Evolutionary conservation across 331 rosid genomes (phyloP), one percentile per base, ranked within the genome.

Genomic region (Dryas integrifolia): DNA sequence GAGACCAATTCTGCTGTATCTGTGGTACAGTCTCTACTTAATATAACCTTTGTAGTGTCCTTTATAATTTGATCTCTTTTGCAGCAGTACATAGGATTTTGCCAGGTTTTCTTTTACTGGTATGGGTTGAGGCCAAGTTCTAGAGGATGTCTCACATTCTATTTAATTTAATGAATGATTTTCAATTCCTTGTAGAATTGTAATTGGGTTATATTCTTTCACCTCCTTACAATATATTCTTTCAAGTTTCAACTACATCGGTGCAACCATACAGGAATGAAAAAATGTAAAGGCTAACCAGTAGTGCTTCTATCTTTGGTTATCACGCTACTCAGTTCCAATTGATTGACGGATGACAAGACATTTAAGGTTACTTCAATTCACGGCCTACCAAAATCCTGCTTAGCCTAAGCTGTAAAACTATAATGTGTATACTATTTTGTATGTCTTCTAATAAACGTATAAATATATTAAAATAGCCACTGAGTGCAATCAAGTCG

Each of bases 401-500:
- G 21, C 21, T 21, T 21, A 21, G 21, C 21, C 21, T 21, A 21
- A 21, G 21, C 21, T 21, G 0, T 21, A 21, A 21, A 21, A 21
- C 21, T 21, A 21, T 21, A 21, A 21, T 21, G 21, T 21, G 21
- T 26, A 9, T 55, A 2, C 35, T 30, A 30, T 30, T 30, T 30
- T 30, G 35, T 0, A 30, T 1, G 35, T 2, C 35, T 30, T 30
- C 0, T 2, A 30, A 30, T 1, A 1, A 2, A 30, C 35, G 3
- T 30, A 30, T 30, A 30, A 30, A 30, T 30, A 30, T 1, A 30
- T 30, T 30, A 0, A 56, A 21, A 3, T 24, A 57, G 15, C 0
- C 0, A 3, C 0, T 0, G 1, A 1, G 5, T 24, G 26, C 24
- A 10, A 39, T 0, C 8, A 63, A 0, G 96, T 89, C 97, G 97